Evolutionary conservation across 495 filamentous ascomycete genomes (phyloP), one percentile per base, ranked within the genome.

Genomic region (Podospora didyma): DNA sequence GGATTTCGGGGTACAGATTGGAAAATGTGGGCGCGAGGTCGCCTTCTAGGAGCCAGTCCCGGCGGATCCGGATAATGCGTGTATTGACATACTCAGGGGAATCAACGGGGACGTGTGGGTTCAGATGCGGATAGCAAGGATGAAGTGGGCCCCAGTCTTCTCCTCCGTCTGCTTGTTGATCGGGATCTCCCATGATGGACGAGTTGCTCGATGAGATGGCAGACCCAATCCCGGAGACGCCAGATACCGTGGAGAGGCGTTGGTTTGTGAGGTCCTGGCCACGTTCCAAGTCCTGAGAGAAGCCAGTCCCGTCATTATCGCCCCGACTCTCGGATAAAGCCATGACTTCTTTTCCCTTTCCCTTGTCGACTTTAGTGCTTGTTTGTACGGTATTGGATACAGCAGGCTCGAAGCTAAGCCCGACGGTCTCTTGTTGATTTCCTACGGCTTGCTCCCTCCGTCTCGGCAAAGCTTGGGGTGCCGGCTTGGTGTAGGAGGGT

Each of bases 21-120:
- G 89, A 92, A 64, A 92, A 97, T 0, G 89, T 88, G 17, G 94
- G 94, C 7, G 92, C 91, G n/a, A 96, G 75, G 68, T 99, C 94
- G 5, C 92, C 95, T 42, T 82, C 80, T 20, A 89, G 67, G 79
- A 97, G 86, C 89, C 91, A 99, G 69, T 97, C 94, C 22, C 94
- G 80, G 22, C 83, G 80, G 50, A 99, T 87, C 1, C 94, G 87
- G 66, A 99, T 97, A 51, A 99, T 86, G 56, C 92, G 85, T 16
- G 94, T 99, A 7, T 75, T 83, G 44, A 78, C 70, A 62, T 86
- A 88, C 59, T 96, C 83, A 7, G 82, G 76, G 2, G 89, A 93
- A 46, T 83, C 78, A 19, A 88, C 66, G 1, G 92, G 89, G 17
- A 97, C 89, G 68, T 96, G 90, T 0, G 92, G 90, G 68, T 99